phyloP scores from a whole-genome alignment of 2,329 filamentous ascomycete species.

The Ophiosphaerella herpotricha region DNA sequence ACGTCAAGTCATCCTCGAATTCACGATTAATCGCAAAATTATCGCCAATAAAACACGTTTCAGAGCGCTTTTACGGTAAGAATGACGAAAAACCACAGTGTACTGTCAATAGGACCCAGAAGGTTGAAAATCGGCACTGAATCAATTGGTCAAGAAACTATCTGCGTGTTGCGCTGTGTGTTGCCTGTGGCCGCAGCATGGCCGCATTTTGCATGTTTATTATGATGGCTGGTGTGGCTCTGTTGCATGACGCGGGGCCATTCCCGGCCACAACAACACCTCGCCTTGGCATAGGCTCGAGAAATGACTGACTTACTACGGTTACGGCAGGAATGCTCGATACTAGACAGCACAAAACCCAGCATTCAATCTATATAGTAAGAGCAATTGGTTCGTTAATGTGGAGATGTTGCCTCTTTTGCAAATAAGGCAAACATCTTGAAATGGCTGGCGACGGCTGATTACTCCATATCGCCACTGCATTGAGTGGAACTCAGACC shows the following conservation, averaged over 20 bases:
- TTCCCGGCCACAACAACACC: constrained; percentile 26
- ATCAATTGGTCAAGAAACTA: constrained; percentile 38
- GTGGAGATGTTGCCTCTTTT: constrained; percentile 29
- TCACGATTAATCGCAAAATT: constrained; percentile 8
- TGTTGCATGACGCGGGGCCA: constrained; percentile 34
- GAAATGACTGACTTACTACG: constrained; percentile 21
- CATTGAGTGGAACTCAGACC: constrained; percentile 25
- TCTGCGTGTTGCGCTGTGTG: constrained; percentile 34
- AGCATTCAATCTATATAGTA: constrained; percentile 31
- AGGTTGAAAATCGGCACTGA: constrained; percentile 24
- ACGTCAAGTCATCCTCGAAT: constrained; percentile 38
- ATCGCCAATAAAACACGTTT: background rate
- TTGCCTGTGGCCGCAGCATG: constrained; percentile 24
- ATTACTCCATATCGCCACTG: constrained; percentile 42
- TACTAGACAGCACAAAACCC: constrained; percentile 7
- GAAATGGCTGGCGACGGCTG: constrained; percentile 32
- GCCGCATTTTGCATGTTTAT: constrained; percentile 41
- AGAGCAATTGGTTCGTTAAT: constrained; percentile 38
- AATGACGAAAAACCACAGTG: constrained; percentile 20
- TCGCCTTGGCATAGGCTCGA: constrained; percentile 25
- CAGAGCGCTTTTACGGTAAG: constrained; percentile 17
- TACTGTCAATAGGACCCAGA: constrained; percentile 19
- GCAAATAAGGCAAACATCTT: constrained; percentile 35
- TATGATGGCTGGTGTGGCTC: constrained; percentile 38
- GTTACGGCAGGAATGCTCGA: constrained; percentile 14